These are phyloP conservation scores for Penicillium flavigenum DNA, from an alignment of 495 filamentous ascomycete species.

Conservation along the genomic window DNA sequence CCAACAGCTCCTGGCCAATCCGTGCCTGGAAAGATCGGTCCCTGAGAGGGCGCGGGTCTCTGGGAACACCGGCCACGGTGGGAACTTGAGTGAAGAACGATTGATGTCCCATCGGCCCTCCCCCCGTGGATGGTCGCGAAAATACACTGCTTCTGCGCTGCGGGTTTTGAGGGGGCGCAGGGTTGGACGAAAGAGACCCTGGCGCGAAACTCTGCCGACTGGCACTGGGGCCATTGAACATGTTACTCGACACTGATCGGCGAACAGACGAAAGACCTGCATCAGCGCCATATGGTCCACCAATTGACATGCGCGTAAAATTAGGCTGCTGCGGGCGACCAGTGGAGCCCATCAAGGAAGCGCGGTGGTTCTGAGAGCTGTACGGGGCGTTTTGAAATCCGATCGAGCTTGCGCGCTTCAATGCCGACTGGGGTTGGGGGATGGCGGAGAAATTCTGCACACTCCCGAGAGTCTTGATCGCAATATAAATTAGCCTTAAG, in stretches of 20 bases:
- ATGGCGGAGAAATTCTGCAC: constrained; percentile 77
- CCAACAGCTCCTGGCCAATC: constrained; percentile 84
- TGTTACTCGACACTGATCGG: constrained; percentile 72
- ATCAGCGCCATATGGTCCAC: constrained; percentile 66
- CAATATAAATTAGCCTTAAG: constrained; percentile 19
- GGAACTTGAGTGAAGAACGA: constrained; percentile 90
- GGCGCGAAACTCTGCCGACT: constrained; percentile 73
- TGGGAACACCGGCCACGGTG: constrained; percentile 70
- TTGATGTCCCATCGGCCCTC: constrained; percentile 62
- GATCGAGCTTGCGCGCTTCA: constrained; percentile 90
- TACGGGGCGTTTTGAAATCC: constrained; percentile 62
- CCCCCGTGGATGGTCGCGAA: constrained; percentile 62
- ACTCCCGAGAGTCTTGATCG: constrained; percentile 68
- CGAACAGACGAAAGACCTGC: constrained; percentile 82
- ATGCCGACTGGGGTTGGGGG: constrained; percentile 86
- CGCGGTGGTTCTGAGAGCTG: constrained; percentile 71
- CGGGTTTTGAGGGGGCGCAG: constrained; percentile 38
- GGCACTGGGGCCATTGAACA: constrained; percentile 59
- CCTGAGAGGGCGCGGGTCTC: constrained; percentile 85
- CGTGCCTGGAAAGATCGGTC: constrained; percentile 75
- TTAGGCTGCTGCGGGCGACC: constrained; percentile 81
- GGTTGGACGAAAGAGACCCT: constrained; percentile 51
- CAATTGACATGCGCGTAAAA: constrained; percentile 80
- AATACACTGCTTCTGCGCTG: constrained; percentile 88
- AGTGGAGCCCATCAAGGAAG: constrained; percentile 82